Base-by-base conservation (phyloP, 2,329 filamentous ascomycete genomes). In the Stagonosporopsis tanaceti region DNA sequence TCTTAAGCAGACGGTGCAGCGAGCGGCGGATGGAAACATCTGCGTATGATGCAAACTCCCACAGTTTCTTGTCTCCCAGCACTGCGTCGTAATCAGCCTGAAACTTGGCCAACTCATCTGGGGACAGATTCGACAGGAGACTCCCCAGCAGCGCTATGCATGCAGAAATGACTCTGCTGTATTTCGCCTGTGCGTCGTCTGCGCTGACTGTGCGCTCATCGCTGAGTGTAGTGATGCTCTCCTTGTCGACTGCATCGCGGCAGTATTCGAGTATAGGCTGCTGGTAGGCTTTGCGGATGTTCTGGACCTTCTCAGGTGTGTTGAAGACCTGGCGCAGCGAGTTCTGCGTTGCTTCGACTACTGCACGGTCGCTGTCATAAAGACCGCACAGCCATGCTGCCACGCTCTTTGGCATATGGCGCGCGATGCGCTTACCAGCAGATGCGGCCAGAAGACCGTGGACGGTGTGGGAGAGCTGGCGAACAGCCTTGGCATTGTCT, bases 371-470 rank as follows among this genome's bases (percentile, higher is more conserved):
- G 64, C 86, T 89, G 75, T 99, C 95, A 72, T 93, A 96, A 1
- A 90, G 85, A 1, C 94, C 95, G 7, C 91, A 90, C 12, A 98
- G 84, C 95, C 96, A 99, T n/a, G 92, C 84, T 9, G 90, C 93
- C 42, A 96, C 88, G 34, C 96, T 82, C 58, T 85, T 87, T 12
- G 92, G 87, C 60, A 99, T 83, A 66, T 89, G 84, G 62, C 86
- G 91, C 61, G 92, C 92, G 78, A 97, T 91, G 60, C 93, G 87
- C 81, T 95, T 96, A 46, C 92, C 90, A 50, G 81, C 81, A 27
- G 82, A 80, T 7, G 78, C 77, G 40, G 85, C 83, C 35, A 89
- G 79, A 24, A 81, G 78, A 28, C 87, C 87, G 69, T 96, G 93
- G 24, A 96, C 75, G 11, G 78, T 82, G 73, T 98, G 94, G 17